phyloP scores from a whole-genome alignment of 2,329 filamentous ascomycete genomes.

The Dothideomycetes sp. region DNA sequence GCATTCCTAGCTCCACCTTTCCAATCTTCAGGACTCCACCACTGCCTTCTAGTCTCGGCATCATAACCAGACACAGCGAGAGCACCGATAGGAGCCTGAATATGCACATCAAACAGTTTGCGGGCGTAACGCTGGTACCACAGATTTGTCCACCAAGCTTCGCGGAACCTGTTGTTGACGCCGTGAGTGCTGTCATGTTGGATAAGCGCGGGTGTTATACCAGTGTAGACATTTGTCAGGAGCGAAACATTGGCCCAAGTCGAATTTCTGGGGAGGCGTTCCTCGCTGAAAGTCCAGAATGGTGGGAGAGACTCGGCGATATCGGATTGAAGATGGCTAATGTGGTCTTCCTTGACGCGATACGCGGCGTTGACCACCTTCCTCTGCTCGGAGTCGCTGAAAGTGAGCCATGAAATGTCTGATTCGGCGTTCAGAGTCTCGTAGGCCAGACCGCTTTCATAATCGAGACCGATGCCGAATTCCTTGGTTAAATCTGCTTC shows the following conservation, averaged over 20 bases:
- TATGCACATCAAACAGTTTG: slow-evolving; percentile 13
- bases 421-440: slow-evolving; percentile 21
- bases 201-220: slow-evolving; percentile 14
- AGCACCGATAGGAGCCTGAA: slow-evolving; percentile 17
- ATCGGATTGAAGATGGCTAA: slow-evolving; percentile 17
- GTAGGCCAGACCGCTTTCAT: slow-evolving; percentile 20
- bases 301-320: slow-evolving; percentile 16
- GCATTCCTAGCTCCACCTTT: slow-evolving; percentile 11
- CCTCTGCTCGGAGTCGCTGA: slow-evolving; percentile 16
- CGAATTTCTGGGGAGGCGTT: slow-evolving; percentile 10
- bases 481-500: slow-evolving; percentile 26
- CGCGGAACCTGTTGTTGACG: slow-evolving; percentile 1
- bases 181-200: slow-evolving; percentile 10
- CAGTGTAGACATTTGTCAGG: slow-evolving; percentile 15
- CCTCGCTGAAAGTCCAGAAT: slow-evolving; percentile 16
- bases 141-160: slow-evolving; percentile 13
- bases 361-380: slow-evolving; percentile 14
- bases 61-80: slow-evolving; percentile 31
- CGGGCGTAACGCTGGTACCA: slow-evolving; percentile 16
- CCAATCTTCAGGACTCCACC: slow-evolving; percentile 12
- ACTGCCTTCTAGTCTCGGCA: slow-evolving; percentile 23
- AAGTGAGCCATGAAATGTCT: slow-evolving; percentile 21
- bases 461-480: slow-evolving; percentile 25
- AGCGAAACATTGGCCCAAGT: slow-evolving; percentile 15
- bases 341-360: slow-evolving; percentile 13